phyloP scores from a whole-genome alignment of 2,329 filamentous ascomycete genomes.

The Aspergillus glaucus region DNA sequence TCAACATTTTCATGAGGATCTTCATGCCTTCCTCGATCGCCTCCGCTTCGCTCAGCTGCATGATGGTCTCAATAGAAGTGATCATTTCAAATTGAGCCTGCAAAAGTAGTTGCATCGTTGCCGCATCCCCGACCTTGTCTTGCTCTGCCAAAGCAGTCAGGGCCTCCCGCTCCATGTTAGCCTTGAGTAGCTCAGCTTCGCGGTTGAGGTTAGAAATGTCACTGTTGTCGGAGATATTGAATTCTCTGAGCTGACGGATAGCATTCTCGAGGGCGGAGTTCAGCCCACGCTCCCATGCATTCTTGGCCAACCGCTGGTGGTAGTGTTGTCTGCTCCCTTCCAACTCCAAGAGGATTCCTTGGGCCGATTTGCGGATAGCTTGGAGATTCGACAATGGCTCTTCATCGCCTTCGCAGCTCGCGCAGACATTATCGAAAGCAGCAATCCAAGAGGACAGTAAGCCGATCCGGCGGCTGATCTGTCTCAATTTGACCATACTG shows the following conservation, averaged over 20 bases:
- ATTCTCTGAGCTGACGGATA: constrained; percentile 66
- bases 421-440: constrained; percentile 79
- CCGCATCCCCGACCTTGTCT: constrained; percentile 72
- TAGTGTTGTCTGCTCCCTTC: constrained; percentile 87
- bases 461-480: constrained; percentile 76
- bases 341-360: constrained; percentile 81
- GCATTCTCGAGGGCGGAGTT: constrained; percentile 85
- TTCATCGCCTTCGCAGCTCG: constrained; percentile 58
- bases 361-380: constrained; percentile 78
- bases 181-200: constrained; percentile 80
- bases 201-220: constrained; percentile 68
- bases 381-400: constrained; percentile 60
- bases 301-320: constrained; percentile 73
- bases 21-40: constrained; percentile 73
- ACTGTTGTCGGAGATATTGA: constrained; percentile 59
- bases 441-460: constrained; percentile 89
- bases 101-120: constrained; percentile 73
- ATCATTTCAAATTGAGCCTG: constrained; percentile 90
- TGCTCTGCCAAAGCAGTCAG: constrained; percentile 72
- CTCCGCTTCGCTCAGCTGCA: constrained; percentile 74
- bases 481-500: constrained; percentile 74
- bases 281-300: constrained; percentile 79
- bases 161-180: constrained; percentile 73
- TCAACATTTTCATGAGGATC: constrained; percentile 70
- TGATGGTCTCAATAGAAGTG: constrained; percentile 71